Base-by-base conservation (phyloP, 140 eudicot genomes). In the Bidens hawaiensis region DNA sequence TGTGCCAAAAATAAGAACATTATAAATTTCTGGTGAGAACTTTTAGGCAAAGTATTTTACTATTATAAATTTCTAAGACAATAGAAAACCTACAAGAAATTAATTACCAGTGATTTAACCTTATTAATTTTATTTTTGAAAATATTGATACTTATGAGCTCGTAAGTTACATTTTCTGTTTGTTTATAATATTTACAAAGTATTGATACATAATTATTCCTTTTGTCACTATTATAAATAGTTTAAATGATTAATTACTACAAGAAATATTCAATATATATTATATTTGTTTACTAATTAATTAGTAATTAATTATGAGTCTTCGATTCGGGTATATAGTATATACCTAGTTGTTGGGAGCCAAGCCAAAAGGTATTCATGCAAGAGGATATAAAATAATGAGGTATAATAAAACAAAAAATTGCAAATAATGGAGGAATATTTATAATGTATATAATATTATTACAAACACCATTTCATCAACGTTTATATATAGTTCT, bases 351-450 rank as follows among this genome's bases (percentile, higher is more conserved):
- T 74, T 74, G 57, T 66, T 73, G 36, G 41, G 69, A 66, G 55
- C 63, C 74, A 58, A 58, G 74, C 78, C 73, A 59, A 66, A 74
- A 66, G 27, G n/a, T n/a, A n/a, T n/a, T n/a, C n/a, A n/a, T n/a
- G n/a, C n/a, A n/a, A n/a, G n/a, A n/a, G n/a, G n/a, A n/a, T n/a
- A n/a, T n/a, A n/a, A n/a, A n/a, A n/a, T n/a, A n/a, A n/a, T n/a
- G n/a, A n/a, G n/a, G n/a, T n/a, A 25, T 16, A 6, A 55, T 43
- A 18, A 55, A 61, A 51, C 43, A 41, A 50, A 52, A 42, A 33
- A 16, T 5, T 6, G 5, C 12, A 61, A 80, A 77, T 80, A 77
- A 82, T 82, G 61, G 75, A 74, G 64, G 41, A 73, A 76, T 66
- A 38, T 12, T n/a, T n/a, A n/a, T n/a, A n/a, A 26, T 59, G 56